Conservation (phyloP, 352 stramenopile species). For the Globisporangium acanthophoron region DNA sequence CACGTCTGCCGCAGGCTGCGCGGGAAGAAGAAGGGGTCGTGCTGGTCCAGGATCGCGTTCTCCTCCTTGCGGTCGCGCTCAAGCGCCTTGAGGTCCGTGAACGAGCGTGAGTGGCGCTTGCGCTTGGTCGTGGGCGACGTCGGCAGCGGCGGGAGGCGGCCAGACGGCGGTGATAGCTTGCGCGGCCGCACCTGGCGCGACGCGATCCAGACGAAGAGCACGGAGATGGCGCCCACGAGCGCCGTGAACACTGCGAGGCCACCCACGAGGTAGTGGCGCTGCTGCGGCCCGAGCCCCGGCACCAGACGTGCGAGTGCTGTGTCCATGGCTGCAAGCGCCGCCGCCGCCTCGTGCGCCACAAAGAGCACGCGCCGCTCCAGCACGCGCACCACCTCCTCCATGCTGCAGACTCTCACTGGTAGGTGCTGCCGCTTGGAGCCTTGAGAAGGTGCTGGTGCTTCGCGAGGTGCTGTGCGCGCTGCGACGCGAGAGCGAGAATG, state of each 20-base stretch:
- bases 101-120: slow-evolving; percentile 66
- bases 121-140: slow-evolving; percentile 73
- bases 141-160: slow-evolving; percentile 23
- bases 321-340: slow-evolving; percentile 10
- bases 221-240: slow-evolving; percentile 34
- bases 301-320: slow-evolving; percentile 5
- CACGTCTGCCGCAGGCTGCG: slow-evolving; percentile 48
- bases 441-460: neutral
- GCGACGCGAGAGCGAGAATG: no score
- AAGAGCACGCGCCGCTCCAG: slow-evolving; percentile 5
- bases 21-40: slow-evolving; percentile 70
- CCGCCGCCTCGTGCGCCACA: slow-evolving; percentile 3
- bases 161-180: slow-evolving; percentile 23
- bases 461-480: no score
- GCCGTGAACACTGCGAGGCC: slow-evolving; percentile 37
- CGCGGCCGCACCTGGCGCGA: slow-evolving; percentile 72
- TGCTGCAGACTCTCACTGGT: neutral
- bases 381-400: slow-evolving; percentile 4
- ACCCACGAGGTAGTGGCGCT: slow-evolving; percentile 41
- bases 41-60: slow-evolving; percentile 47
- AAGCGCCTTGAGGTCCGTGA: slow-evolving; percentile 57
- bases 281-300: slow-evolving; percentile 16
- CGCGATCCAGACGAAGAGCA: slow-evolving; percentile 78
- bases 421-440: no score
- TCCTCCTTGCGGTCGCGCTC: slow-evolving; percentile 60